phyloP scores from a whole-genome alignment of 306 rosid genomes.

The Vigna reflexopilosa region DNA sequence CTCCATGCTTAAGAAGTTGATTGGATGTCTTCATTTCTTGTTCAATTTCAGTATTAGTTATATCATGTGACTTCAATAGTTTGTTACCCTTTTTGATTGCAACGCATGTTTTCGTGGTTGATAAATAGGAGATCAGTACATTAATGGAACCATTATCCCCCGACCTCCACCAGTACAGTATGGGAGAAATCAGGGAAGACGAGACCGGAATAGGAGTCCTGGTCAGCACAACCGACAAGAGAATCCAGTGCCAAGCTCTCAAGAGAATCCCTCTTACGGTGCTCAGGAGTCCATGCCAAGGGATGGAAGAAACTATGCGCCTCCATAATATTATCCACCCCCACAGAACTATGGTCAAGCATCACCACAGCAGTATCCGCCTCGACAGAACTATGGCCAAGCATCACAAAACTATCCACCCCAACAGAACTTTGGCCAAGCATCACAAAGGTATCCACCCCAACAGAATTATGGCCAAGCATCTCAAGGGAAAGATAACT shows the following conservation, averaged over 20 bases:
- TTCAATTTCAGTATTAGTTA: not conserved
- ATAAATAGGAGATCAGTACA: conserved; percentile 82
- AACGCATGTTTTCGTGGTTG: conserved; percentile 21
- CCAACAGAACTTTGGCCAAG: conserved; percentile 54
- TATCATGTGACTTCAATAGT: not conserved
- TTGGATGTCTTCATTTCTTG: conserved; percentile 22
- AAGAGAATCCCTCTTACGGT: conserved; percentile 53
- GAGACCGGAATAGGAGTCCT: conserved; percentile 55
- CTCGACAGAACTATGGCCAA: conserved; percentile 54
- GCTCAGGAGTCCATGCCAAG: conserved; percentile 56
- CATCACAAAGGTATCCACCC: conserved; percentile 40
- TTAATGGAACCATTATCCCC: conserved; percentile 78
- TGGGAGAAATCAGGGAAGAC: conserved; percentile 62
- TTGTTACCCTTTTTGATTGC: conserved; percentile 5
- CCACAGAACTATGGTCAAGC: conserved; percentile 51
- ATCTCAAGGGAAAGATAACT: no score
- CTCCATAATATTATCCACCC: conserved; percentile 55
- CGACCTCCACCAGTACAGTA: conserved; percentile 88
- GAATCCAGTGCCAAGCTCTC: conserved; percentile 47
- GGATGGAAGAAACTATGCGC: conserved; percentile 61
- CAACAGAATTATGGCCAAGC: conserved; percentile 43
- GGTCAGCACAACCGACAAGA: conserved; percentile 54
- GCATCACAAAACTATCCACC: conserved; percentile 51
- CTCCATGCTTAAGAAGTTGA: not conserved
- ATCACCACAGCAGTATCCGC: conserved; percentile 49